Evolutionary conservation across 768 basidiomycete species (phyloP).

Genomic region (Suillus bovinus): DNA sequence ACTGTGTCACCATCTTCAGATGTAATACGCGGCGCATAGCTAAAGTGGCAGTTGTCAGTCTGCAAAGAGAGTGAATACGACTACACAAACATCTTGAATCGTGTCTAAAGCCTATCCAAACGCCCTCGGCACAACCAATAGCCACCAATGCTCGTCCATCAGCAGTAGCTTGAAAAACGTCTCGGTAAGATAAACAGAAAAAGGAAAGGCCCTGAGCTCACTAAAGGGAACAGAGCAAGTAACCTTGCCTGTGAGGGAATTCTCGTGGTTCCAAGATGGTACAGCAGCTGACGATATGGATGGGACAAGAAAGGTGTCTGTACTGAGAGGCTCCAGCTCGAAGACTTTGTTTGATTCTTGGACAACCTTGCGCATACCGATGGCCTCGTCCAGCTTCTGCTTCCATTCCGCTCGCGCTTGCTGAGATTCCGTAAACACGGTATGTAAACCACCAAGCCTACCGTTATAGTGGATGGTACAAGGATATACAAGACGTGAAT

Average conservation of each 20-base stretch:
- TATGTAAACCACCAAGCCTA: constrained; percentile 81
- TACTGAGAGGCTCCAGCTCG: constrained; percentile 86
- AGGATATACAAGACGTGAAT: constrained; percentile 81
- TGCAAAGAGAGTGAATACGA: neutral
- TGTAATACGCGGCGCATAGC: constrained; percentile 93
- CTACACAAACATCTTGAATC: constrained; percentile 73
- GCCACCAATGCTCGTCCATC: constrained; percentile 88
- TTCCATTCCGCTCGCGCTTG: constrained; percentile 86
- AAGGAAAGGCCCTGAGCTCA: constrained; percentile 26
- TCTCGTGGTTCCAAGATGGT: constrained; percentile 69
- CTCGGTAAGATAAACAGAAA: constrained; percentile 9
- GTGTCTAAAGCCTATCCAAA: constrained; percentile 92
- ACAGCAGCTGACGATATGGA: constrained; percentile 47
- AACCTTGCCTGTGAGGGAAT: constrained; percentile 76
- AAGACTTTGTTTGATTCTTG: constrained; percentile 96
- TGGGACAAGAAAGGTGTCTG: constrained; percentile 85
- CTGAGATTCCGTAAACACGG: constrained; percentile 82
- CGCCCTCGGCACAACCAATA: constrained; percentile 92
- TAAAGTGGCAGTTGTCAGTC: constrained; percentile 31
- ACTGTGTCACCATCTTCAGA: constrained; percentile 91
- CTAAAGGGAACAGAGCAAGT: constrained; percentile 96
- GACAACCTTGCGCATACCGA: constrained; percentile 79
- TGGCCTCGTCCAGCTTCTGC: constrained; percentile 84
- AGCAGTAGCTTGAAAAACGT: constrained; percentile 56
- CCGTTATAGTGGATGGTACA: constrained; percentile 90